phyloP scores from a whole-genome alignment of 306 rosid genomes.

The Cyamopsis tetragonoloba region DNA sequence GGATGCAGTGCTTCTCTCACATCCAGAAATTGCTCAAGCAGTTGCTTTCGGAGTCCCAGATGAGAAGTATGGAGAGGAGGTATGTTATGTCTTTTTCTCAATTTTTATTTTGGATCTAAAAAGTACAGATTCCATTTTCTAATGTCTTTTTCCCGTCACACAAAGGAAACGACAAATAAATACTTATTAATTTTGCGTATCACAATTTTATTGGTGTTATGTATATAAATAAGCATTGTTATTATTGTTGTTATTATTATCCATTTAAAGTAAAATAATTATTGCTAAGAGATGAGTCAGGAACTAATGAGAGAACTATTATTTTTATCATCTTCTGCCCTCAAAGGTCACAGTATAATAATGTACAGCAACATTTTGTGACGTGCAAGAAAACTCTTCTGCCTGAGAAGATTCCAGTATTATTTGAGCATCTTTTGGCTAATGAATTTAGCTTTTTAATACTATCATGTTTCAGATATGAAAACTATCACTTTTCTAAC shows the following conservation, averaged over 20 bases:
- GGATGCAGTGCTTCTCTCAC: slow-evolving; percentile 71
- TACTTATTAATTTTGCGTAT: neutral
- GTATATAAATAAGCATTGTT: too few species aligned
- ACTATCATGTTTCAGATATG: neutral
- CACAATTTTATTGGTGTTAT: neutral
- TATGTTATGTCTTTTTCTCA: slow-evolving; percentile 23
- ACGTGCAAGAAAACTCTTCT: slow-evolving; percentile 1
- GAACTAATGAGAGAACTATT: too few species aligned
- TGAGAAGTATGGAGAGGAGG: slow-evolving; percentile 94
- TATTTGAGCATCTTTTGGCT: neutral
- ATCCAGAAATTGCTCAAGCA: slow-evolving; percentile 67
- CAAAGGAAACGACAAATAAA: neutral
- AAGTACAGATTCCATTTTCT: neutral
- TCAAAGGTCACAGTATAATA: neutral
- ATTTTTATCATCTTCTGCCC: neutral
- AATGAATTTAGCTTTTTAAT: neutral
- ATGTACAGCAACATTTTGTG: neutral
- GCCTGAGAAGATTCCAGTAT: neutral
- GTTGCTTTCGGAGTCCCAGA: slow-evolving; percentile 91
- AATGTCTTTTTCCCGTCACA: neutral
- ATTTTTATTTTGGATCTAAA: neutral
- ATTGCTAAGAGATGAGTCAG: too few species aligned
- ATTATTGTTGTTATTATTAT: too few species aligned
- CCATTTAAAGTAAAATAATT: too few species aligned
- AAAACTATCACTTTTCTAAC: neutral